A percentile compares a stretch with the other conserved stretches of the same genome.
Evolutionary conservation across 352 stramenopile genomes (phyloP).

Genomic region (Phytophthora rubi): DNA sequence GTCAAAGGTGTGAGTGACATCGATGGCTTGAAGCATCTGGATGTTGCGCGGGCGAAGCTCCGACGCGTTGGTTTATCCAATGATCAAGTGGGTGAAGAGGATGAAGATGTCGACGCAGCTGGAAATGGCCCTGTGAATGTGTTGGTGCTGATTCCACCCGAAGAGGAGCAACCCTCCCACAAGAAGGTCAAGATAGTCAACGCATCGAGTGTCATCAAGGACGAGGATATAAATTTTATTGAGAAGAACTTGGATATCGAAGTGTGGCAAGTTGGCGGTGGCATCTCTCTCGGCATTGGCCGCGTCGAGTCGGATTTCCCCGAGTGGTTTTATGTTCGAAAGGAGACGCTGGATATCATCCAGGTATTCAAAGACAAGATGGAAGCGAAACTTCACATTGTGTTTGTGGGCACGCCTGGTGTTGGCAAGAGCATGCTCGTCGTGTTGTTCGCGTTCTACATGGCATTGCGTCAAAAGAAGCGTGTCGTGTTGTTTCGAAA

Average conservation of each 20-base stretch:
- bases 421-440: constrained; percentile 43
- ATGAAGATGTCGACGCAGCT: no score
- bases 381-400: constrained; percentile 21
- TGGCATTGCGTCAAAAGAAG: constrained; percentile 37
- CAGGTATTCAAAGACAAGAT: constrained; percentile 34
- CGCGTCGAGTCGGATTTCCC: constrained; percentile 42
- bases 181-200: constrained; percentile 28
- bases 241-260: constrained; percentile 26
- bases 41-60: no score
- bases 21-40: no score
- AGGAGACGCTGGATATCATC: constrained; percentile 39
- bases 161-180: constrained; percentile 12
- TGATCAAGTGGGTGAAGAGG: no score
- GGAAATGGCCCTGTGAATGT: no score
- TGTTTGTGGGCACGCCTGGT: constrained; percentile 38
- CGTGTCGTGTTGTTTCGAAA: constrained; percentile 42
- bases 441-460: constrained; percentile 40
- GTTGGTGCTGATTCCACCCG: no score
- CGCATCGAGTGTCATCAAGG: constrained; percentile 22
- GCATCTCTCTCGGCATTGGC: constrained; percentile 33
- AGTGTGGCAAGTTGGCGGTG: constrained; percentile 22
- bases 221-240: constrained; percentile 14
- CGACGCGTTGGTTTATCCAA: no score
- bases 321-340: constrained; percentile 41
- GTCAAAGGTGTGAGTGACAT: no score